Conservation (phyloP, 2,329 filamentous ascomycete species). For the Sphaerulina musiva region DNA sequence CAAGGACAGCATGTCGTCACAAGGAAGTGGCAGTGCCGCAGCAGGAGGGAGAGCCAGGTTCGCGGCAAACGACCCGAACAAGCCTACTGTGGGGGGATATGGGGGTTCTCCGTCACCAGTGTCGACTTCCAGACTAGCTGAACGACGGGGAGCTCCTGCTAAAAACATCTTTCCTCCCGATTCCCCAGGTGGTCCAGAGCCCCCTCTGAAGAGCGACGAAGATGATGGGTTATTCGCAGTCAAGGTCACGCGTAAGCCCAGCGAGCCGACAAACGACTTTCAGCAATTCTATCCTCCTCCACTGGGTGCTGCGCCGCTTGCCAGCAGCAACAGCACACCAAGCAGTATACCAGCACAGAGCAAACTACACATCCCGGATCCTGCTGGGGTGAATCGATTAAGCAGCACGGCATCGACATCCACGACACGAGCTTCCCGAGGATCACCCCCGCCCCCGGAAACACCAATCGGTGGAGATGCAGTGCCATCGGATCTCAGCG, state of each 20-base stretch:
- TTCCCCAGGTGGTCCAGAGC: slow-evolving; percentile 64
- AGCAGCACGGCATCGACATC: slow-evolving; percentile 86
- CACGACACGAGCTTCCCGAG: slow-evolving; percentile 83
- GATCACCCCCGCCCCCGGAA: slow-evolving; percentile 90
- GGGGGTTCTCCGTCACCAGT: slow-evolving; percentile 33
- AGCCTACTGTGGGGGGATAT: slow-evolving; percentile 44
- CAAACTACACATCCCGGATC: slow-evolving; percentile 48
- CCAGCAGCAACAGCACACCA: neutral
- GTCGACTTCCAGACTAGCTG: slow-evolving; percentile 54
- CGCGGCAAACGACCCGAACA: slow-evolving; percentile 44
- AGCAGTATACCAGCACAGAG: slow-evolving; percentile 20
- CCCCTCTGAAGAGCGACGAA: slow-evolving; percentile 64
- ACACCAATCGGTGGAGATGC: slow-evolving; percentile 57
- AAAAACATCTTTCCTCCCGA: slow-evolving; percentile 72
- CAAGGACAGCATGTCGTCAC: slow-evolving; percentile 30
- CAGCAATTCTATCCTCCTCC: slow-evolving; percentile 57
- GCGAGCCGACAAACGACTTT: slow-evolving; percentile 21
- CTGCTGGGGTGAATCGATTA: slow-evolving; percentile 53
- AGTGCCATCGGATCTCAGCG: slow-evolving; percentile 44
- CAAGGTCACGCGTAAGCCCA: slow-evolving; percentile 21
- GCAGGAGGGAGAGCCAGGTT: slow-evolving; percentile 37
- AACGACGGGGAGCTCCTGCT: slow-evolving; percentile 73
- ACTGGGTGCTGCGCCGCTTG: slow-evolving; percentile 24
- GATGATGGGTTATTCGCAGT: slow-evolving; percentile 64
- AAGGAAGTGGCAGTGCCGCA: slow-evolving; percentile 25